Conservation (phyloP, 345 rosid genomes). For the Citrus sp. region DNA sequence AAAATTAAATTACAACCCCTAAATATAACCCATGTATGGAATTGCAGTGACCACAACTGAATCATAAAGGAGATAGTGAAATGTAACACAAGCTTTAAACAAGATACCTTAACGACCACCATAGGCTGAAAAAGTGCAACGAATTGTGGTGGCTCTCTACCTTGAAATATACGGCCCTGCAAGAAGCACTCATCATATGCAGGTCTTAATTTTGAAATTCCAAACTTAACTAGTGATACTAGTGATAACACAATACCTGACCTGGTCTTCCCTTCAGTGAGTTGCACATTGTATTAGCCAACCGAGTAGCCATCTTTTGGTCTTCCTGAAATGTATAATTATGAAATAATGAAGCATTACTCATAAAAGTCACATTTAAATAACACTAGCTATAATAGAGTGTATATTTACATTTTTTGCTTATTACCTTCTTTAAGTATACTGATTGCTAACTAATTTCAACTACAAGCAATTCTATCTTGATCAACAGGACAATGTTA, state of each 20-base stretch:
- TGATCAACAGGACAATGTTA: neutral
- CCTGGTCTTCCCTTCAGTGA: slow-evolving; percentile 90
- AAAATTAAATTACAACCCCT: slow-evolving; percentile 3
- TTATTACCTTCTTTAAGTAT: neutral
- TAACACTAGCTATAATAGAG: neutral
- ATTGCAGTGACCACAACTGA: slow-evolving; percentile 8
- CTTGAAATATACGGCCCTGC: slow-evolving; percentile 87
- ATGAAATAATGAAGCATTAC: slow-evolving; percentile 8
- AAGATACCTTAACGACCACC: slow-evolving; percentile 83
- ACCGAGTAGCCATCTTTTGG: slow-evolving; percentile 65
- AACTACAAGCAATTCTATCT: neutral
- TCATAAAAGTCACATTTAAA: neutral
- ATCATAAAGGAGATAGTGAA: neutral
- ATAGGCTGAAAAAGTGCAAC: slow-evolving; percentile 87
- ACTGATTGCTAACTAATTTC: neutral
- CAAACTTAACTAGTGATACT: slow-evolving; percentile 8
- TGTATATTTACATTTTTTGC: too few species aligned
- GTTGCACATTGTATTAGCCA: slow-evolving; percentile 76
- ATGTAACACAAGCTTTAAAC: neutral
- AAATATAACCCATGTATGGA: slow-evolving; percentile 10
- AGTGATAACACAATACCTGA: slow-evolving; percentile 54
- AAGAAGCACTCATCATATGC: slow-evolving; percentile 29
- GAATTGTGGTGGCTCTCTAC: slow-evolving; percentile 95
- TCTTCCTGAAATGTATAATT: slow-evolving; percentile 61
- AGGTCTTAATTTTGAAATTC: slow-evolving; percentile 11